Base-by-base conservation (phyloP, 2,329 filamentous ascomycete genomes). In the Rutstroemia sp. region DNA sequence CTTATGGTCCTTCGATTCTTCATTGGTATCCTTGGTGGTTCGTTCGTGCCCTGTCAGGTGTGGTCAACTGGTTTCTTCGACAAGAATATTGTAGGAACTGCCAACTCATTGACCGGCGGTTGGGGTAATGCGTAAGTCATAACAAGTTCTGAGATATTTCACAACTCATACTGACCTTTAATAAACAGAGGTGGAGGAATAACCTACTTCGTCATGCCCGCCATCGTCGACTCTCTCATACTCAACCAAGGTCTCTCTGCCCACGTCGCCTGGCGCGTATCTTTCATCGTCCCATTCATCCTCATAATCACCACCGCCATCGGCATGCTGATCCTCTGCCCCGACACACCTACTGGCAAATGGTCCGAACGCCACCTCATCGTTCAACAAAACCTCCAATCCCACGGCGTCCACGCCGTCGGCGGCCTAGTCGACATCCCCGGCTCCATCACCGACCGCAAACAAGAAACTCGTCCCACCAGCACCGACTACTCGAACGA, bases 31-130 rank as follows among this genome's bases (percentile, higher is more conserved):
- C 80, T 92, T 0, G 88, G 88, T 42, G 87, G 85, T 2, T 81
- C 83, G 1, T 92, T 92, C 65, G 88, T 92, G 0, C 88, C 88
- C 12, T 95, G 90, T 70, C 90, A 95, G 69, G 92, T 95, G 6
- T 96, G 91, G 89, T 89, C 87, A 9, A 96, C 90, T 0, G 89
- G 86, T 0, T 96, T 95, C 76, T 96, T 90, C 70, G 91, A 96
- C 73, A 94, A 92, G 75, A 94, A 92, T 65, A 79, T 96, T 25
- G 87, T 96, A 17, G 92, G 92, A 48, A 92, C 89, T 5, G 89
- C 90, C 59, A 96, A 96, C 68, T 87, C 89, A 2, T 73, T 96
- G 17, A 86, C 90, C 1, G 92, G 85, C 44, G 92, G 92, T 14
- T 86, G 88, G 75, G 92, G 91, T 51, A 96, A 95, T 65, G 81